Conservation (phyloP, 140 eudicot genomes). For the Artemisia princeps region DNA sequence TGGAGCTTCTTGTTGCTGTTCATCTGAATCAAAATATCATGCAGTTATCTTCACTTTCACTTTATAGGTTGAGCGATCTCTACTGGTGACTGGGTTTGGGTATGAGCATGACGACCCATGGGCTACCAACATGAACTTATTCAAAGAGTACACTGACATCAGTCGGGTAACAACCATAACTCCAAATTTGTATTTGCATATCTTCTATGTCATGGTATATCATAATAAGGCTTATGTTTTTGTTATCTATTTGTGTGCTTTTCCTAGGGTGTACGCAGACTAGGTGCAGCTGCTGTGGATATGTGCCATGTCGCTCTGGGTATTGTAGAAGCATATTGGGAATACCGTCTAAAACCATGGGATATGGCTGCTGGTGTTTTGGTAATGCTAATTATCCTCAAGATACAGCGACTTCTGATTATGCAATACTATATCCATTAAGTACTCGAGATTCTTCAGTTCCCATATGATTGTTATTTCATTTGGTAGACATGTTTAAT, state of each 20-base stretch:
- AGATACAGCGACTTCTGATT: background rate
- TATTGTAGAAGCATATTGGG: conserved; percentile 93
- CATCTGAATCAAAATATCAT: background rate
- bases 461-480: background rate
- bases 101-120: conserved; percentile 98
- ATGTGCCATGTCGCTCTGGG: conserved; percentile 98
- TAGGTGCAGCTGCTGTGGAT: conserved; percentile 98
- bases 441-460: background rate
- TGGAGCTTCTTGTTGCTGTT: conserved; percentile 9
- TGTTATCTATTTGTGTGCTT: conserved; percentile 9
- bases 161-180: conserved; percentile 61
- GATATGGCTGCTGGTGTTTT: conserved; percentile 99
- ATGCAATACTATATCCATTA: too few relatives aligned
- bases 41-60: background rate
- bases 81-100: conserved; percentile 96
- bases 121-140: conserved; percentile 83
- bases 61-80: conserved; percentile 72
- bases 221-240: conserved; percentile 5
- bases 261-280: conserved; percentile 83
- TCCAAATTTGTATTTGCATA: conserved; percentile 6
- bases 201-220: conserved; percentile 1
- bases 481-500: too few relatives aligned
- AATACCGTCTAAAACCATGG: conserved; percentile 97
- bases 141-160: conserved; percentile 84
- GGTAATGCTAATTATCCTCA: conserved; percentile 46